Evolutionary conservation across 495 filamentous ascomycete species (phyloP), one percentile per base, ranked within the genome.

Genomic region (Talaromyces thailandensis): DNA sequence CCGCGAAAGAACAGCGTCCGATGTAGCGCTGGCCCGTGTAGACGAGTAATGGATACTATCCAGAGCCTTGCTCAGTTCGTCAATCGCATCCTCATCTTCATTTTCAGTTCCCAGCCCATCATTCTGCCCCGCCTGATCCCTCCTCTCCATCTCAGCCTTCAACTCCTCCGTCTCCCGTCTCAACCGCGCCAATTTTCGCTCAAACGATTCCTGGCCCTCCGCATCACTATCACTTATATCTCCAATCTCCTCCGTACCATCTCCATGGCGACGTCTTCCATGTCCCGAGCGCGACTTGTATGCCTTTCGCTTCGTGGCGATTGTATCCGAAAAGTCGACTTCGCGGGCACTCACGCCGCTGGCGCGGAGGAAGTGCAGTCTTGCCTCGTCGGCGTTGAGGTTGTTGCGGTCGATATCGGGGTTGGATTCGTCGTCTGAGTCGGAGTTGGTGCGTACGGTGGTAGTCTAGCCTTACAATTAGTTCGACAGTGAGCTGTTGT

Each of bases 301-400:
- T 32, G 88, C 88, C 75, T 87, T 88, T 35, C 92, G 82, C 69
- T 93, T 94, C 40, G 80, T 79, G 26, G 79, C 82, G 25, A 96
- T 84, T 58, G 89, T 86, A 72, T 95, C 89, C 2, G 91, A 94
- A 73, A 93, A 93, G 70, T 92, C 88, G 56, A 85, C 86, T 62
- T 89, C 82, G 64, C 82, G 79, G 56, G 90, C 87, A 69, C 93
- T 87, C 18, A 93, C 81, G 16, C 59, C 59, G 40, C 84, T 79
- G 24, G 91, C 79, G 24, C 90, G 86, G 62, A 87, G 78, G 70
- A 97, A 97, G 61, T 84, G 83, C 26, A 82, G 82, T n/a, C 92
- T 88, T 51, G 93, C 93, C 68, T 87, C 77, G 67, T 91, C 82
- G 60, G 91, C 83, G 61, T 87, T 86, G 31, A 96, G 79, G 24